Evolutionary conservation across 352 stramenopile species (phyloP), one percentile per base, ranked within the genome.

Genomic region (Ochromonadaceae sp.): DNA sequence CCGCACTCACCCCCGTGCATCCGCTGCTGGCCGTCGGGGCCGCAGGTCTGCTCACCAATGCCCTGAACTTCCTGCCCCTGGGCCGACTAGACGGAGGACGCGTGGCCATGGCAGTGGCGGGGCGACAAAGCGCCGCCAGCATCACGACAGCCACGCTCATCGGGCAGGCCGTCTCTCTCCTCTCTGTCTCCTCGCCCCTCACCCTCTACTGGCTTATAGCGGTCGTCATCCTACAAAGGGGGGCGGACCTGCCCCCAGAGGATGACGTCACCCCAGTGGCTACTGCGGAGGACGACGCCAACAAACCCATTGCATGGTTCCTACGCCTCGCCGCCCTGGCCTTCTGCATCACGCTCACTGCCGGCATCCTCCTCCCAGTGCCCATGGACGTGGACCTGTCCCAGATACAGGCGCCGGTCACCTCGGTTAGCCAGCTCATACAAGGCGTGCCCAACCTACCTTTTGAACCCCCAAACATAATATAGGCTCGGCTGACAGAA

Each of bases 1-100:
- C 69, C 72, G 22, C 73, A 65, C 76, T 74, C 12, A 71, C 81
- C 65, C 77, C 78, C 35, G 67, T 87, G 31, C 80, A 87, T 65
- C 78, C 78, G 20, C 44, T 83, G 3, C 76, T 82, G 48, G 34
- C 83, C 26, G 59, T 82, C 48, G 80, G 80, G 44, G 66, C 80
- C 31, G 67, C 71, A 22, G 80, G 80, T n/a, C 41, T 84, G 2
- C 55, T 84, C 15, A 75, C 73, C 15, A 80, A 72, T 36, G 77
- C 78, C 25, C 58, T 86, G 2, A 83, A 85, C 60, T 56, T 83
- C 12, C 67, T 86, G 47, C 81, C 81, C 0, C 80, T 87, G 34
- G 79, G 79, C 49, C 61, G 76, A 55, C 67, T 87, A 17, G 79
- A 87, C 65, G 81, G 81, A 34, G 81, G 81, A 17, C 44, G 79